Evolutionary conservation across 2,329 filamentous ascomycete genomes (phyloP).

Genomic region (Scedosporium aurantiacum): DNA sequence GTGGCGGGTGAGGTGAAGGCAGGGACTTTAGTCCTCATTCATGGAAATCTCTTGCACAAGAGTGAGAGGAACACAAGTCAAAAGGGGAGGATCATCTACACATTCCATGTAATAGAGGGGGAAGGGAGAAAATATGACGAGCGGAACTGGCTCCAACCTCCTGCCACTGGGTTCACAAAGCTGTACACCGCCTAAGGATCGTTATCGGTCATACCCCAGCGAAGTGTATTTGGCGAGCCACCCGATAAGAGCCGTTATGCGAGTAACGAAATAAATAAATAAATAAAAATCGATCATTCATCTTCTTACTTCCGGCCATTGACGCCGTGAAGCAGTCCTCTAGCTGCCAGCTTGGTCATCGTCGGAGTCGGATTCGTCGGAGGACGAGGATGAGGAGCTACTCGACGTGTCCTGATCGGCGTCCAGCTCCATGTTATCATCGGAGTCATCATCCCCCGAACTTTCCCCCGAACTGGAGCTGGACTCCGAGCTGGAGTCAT

Average conservation of each 20-base stretch:
- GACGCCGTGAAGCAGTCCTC: background rate
- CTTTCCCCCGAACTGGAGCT: constrained; percentile 4
- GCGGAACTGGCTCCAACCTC: constrained; percentile 88
- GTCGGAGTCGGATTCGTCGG: constrained; percentile 2
- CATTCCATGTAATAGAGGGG: constrained; percentile 92
- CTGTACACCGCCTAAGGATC: constrained; percentile 27
- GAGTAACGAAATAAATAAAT: constrained; percentile 1
- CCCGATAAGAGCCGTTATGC: background rate
- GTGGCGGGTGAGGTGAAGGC: constrained; percentile 80
- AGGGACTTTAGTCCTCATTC: constrained; percentile 82
- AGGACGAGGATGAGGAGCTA: constrained; percentile 6
- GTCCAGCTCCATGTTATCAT: constrained; percentile 8
- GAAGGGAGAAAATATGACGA: constrained; percentile 64
- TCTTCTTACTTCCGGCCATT: background rate
- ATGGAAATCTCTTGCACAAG: constrained; percentile 92
- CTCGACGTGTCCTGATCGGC: background rate
- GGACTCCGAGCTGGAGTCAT: constrained; percentile 11
- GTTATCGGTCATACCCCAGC: background rate
- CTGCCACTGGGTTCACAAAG: constrained; percentile 65
- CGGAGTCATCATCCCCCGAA: constrained; percentile 15
- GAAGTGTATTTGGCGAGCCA: background rate
- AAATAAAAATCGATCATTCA: background rate
- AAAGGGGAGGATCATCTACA: constrained; percentile 90
- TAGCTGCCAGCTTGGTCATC: background rate
- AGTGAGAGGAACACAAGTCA: constrained; percentile 82